A percentile compares a stretch with the other conserved stretches of the same genome.
Evolutionary conservation across 495 filamentous ascomycete genomes (phyloP).

Genomic region (Aspergillus egyptiacus): DNA sequence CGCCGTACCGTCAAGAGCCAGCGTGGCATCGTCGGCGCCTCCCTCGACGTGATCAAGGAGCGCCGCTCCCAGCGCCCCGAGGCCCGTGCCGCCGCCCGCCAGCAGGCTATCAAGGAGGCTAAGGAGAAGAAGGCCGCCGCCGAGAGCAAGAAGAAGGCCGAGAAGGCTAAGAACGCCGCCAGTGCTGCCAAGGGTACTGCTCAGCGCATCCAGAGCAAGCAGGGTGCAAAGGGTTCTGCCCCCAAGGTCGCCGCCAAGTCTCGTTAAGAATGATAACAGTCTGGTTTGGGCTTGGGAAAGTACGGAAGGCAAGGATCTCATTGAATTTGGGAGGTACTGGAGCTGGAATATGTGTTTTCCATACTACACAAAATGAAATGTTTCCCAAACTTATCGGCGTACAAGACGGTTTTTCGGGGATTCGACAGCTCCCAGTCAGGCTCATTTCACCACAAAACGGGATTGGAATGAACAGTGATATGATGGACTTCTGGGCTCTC

Average conservation of each 20-base stretch:
- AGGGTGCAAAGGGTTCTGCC: conserved; percentile 87
- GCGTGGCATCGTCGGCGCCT: conserved; percentile 97
- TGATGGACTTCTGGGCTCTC: conserved; percentile 11
- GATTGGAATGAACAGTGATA: conserved; percentile 22
- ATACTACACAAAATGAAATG: conserved; percentile 14
- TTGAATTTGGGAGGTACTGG: conserved; percentile 25
- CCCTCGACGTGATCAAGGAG: conserved; percentile 99
- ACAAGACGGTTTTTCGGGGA: conserved; percentile 19
- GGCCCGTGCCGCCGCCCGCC: conserved; percentile 86
- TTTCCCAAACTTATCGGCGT: conserved; percentile 22
- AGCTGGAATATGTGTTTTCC: conserved; percentile 27
- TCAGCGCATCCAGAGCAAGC: conserved; percentile 83
- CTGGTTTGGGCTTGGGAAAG: conserved; percentile 27
- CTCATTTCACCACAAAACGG: conserved; percentile 19
- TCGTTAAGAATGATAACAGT: conserved; percentile 59
- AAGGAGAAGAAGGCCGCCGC: conserved; percentile 94
- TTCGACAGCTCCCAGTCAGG: conserved; percentile 20
- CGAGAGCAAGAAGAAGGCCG: conserved; percentile 91
- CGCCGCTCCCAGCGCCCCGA: conserved; percentile 87
- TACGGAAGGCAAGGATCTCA: conserved; percentile 12
- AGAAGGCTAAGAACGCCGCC: conserved; percentile 94
- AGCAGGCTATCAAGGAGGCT: conserved; percentile 83
- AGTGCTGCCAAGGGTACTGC: conserved; percentile 66
- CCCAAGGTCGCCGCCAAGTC: conserved; percentile 79
- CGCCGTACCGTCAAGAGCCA: conserved; percentile 98